Percentiles rank a stretch among this genome's conserved stretches.
Conservation (phyloP, 805 yeast genomes). For the Metschnikowia hibisci region DNA sequence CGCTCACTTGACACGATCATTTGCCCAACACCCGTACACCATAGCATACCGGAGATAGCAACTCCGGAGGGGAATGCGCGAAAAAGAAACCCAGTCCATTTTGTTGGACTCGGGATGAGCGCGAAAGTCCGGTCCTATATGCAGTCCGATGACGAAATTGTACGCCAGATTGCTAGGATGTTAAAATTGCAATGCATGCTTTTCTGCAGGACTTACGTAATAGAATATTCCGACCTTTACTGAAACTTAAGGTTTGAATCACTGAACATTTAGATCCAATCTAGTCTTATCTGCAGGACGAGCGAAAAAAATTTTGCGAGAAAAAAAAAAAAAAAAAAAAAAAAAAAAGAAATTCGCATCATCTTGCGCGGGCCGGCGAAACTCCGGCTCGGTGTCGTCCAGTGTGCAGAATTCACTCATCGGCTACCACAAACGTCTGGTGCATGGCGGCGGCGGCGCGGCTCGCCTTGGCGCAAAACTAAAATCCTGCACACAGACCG, state of each 20-base stretch:
- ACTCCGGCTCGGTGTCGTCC: not conserved
- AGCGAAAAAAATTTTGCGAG: constrained; percentile 1
- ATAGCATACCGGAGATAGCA: not conserved
- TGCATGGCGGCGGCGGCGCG: not conserved
- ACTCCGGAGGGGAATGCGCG: not conserved
- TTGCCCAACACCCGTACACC: not conserved
- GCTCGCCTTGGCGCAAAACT: not conserved
- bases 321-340: not conserved
- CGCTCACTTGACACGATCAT: no score
- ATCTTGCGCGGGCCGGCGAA: not conserved
- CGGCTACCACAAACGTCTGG: no score
- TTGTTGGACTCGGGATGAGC: not conserved
- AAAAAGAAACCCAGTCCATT: not conserved
- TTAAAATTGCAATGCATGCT: not conserved
- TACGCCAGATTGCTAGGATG: not conserved
- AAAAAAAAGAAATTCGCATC: no score
- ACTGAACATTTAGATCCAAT: no score
- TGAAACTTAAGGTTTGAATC: no score
- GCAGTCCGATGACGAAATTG: constrained; percentile 12
- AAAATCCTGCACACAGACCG: not conserved
- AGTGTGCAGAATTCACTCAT: no score
- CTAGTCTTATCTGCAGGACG: not conserved
- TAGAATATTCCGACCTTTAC: not conserved
- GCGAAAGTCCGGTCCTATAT: constrained; percentile 3
- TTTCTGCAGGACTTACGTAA: not conserved